Base-by-base conservation (phyloP, 2,329 filamentous ascomycete species). In the Amauroascus verrucosus region DNA sequence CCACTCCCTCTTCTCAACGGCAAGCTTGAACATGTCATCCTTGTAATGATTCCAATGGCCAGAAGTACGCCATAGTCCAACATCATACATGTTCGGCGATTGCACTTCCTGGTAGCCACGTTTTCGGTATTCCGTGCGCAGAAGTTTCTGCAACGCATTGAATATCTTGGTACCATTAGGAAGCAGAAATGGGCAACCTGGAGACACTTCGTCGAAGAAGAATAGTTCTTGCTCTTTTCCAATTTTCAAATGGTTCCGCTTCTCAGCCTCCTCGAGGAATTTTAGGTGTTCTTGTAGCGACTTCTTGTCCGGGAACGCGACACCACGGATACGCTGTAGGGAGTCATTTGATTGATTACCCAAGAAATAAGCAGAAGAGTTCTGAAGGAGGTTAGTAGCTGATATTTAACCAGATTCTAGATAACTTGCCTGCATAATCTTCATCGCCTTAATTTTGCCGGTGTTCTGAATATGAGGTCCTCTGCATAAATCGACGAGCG, bases 271-370 rank as follows among this genome's bases (percentile, higher is more conserved):
- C 64, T 95, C 91, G 28, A 98, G 79, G 73, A 95, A 94, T 65
- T 91, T 89, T 73, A 95, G 84, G 75, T 97, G 89, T 64, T 94
- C 89, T 45, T 86, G 83, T 74, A 98, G 87, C 64, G 83, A 80
- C 74, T 95, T 95, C 80, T 98, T 97, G 72, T 95, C 89, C 2
- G 91, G 91, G 82, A 89, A 98, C 5, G 89, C 94, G 54, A 98
- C 85, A 71, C 93, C 93, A 64, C 96, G 95, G 63, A 98, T 94
- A 65, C 93, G 85, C 73, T 98, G 93, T 44, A 98, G 79, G 26
- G 90, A 94, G 71, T 97, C 91, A 68, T 97, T 96, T 66, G 85
- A 82, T 65, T 89, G 85, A 69, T 96, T 88, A 53, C 93, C 93
- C 13, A 97, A 80, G 80, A 95, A 98, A 73, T 97, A 97, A 26